These are phyloP conservation scores for Nakazawaea wyomingensis DNA, from an alignment of 805 yeast species.

Conservation along the genomic window DNA sequence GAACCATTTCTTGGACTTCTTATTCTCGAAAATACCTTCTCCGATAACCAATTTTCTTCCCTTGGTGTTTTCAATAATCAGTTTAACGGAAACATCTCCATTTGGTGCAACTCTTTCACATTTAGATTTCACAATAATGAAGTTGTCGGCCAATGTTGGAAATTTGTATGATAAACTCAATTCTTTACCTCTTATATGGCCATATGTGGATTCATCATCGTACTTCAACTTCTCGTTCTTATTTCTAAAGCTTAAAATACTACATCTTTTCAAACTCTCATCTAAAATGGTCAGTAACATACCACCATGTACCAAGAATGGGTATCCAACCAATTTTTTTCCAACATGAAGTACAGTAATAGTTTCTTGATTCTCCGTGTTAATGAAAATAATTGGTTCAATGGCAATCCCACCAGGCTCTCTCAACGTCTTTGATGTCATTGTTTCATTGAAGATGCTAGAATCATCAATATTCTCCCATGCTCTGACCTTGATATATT, in stretches of 20 bases:
- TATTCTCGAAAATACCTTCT: constrained; percentile 34
- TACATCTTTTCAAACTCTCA: constrained; percentile 62
- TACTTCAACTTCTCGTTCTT: constrained; percentile 24
- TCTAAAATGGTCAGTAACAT: constrained; percentile 75
- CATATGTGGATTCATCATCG: constrained; percentile 17
- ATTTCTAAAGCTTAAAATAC: constrained; percentile 29
- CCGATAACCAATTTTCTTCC: constrained; percentile 58
- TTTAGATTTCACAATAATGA: constrained; percentile 58
- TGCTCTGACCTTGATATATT: constrained; percentile 32
- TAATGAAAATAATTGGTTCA: constrained; percentile 64
- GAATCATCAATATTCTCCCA: constrained; percentile 40
- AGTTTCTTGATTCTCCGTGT: constrained; percentile 49
- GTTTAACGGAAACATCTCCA: constrained; percentile 37
- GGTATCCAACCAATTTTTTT: constrained; percentile 76
- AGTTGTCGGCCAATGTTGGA: constrained; percentile 78
- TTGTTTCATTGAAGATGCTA: constrained; percentile 27
- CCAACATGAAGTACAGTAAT: constrained; percentile 75
- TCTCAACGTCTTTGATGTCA: constrained; percentile 50
- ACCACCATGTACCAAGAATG: constrained; percentile 87
- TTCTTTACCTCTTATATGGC: constrained; percentile 39
- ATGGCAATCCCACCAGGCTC: constrained; percentile 78
- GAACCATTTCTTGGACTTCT: constrained; percentile 12
- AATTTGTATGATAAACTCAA: constrained; percentile 50
- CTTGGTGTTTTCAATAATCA: constrained; percentile 46
- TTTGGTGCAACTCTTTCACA: constrained; percentile 24